These are phyloP conservation scores for Trametes hirsuta DNA, from an alignment of 1,284 basidiomycete species.

Conservation along the genomic window DNA sequence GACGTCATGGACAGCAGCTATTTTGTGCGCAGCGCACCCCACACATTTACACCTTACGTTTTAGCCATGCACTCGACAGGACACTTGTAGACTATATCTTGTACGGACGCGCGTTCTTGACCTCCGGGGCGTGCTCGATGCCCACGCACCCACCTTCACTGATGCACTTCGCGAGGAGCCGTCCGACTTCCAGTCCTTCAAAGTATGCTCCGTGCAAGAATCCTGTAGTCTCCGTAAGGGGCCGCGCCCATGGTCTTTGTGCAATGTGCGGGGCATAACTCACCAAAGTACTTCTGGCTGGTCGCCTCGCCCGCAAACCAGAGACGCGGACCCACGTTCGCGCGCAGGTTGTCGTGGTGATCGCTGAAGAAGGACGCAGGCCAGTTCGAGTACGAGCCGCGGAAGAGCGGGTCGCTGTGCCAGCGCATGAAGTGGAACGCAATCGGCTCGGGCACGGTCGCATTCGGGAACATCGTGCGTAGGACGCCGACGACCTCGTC, in stretches of 20 bases:
- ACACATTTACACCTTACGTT: not conserved
- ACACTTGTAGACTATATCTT: constrained; percentile 2
- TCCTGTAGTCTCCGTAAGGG: constrained; percentile 19
- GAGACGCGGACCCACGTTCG: constrained; percentile 51
- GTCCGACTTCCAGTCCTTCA: constrained; percentile 38
- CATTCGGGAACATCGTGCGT: constrained; percentile 57
- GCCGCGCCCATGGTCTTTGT: not conserved
- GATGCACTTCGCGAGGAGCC: constrained; percentile 43
- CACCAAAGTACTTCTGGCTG: constrained; percentile 58
- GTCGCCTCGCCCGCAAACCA: constrained; percentile 71
- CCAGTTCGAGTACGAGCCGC: constrained; percentile 74
- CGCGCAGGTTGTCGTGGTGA: constrained; percentile 58
- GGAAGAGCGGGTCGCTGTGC: constrained; percentile 56
- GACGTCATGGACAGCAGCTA: not conserved
- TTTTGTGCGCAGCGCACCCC: not conserved
- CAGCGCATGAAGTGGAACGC: constrained; percentile 61
- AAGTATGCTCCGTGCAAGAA: constrained; percentile 41
- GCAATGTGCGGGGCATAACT: constrained; percentile 20
- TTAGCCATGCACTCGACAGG: not conserved
- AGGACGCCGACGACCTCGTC: constrained; percentile 58
- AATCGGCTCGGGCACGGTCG: constrained; percentile 51
- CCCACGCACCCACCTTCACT: constrained; percentile 33
- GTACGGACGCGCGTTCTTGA: constrained; percentile 18
- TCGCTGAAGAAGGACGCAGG: constrained; percentile 54
- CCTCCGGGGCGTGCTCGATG: constrained; percentile 27